A percentile compares a stretch with the other conserved stretches of the same genome.
Evolutionary conservation across 192 early-diverging fungal species (phyloP).

Genomic region (Podila minutissima): DNA sequence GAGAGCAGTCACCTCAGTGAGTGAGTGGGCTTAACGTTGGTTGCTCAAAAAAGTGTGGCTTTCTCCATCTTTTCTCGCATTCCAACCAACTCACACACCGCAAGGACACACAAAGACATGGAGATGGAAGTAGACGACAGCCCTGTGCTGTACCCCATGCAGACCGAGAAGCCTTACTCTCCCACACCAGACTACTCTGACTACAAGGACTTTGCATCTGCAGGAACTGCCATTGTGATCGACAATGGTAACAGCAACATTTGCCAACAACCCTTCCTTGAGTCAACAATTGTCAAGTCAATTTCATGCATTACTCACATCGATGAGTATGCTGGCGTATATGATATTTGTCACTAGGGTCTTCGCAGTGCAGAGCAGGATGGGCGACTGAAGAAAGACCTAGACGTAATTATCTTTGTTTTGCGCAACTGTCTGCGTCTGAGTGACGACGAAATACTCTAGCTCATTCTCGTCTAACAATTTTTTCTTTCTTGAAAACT

Average conservation of each 20-base stretch:
- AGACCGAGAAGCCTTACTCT: constrained; percentile 36
- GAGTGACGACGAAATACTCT: neutral
- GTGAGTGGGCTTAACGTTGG: too few relatives aligned
- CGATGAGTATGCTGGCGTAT: neutral
- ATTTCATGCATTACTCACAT: too few relatives aligned
- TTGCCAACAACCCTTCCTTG: neutral
- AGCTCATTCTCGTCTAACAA: neutral
- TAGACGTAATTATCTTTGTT: constrained; percentile 54
- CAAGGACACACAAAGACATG: neutral
- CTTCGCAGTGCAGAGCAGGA: constrained; percentile 82
- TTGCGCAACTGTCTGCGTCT: too few relatives aligned
- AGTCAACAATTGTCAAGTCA: neutral
- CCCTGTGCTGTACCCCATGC: constrained; percentile 27
- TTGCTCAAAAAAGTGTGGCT: neutral
- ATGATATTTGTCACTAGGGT: constrained; percentile 53
- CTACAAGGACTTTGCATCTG: constrained; percentile 41
- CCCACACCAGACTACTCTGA: constrained; percentile 45
- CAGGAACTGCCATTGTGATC: constrained; percentile 48
- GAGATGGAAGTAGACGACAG: constrained; percentile 36
- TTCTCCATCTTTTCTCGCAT: neutral
- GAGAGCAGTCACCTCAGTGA: too few relatives aligned
- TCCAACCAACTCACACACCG: neutral
- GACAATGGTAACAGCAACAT: constrained; percentile 46
- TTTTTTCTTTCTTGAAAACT: neutral
- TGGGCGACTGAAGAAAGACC: constrained; percentile 77